Base-by-base conservation (phyloP, 2,329 filamentous ascomycete species). In the Fusarium burgessii region DNA sequence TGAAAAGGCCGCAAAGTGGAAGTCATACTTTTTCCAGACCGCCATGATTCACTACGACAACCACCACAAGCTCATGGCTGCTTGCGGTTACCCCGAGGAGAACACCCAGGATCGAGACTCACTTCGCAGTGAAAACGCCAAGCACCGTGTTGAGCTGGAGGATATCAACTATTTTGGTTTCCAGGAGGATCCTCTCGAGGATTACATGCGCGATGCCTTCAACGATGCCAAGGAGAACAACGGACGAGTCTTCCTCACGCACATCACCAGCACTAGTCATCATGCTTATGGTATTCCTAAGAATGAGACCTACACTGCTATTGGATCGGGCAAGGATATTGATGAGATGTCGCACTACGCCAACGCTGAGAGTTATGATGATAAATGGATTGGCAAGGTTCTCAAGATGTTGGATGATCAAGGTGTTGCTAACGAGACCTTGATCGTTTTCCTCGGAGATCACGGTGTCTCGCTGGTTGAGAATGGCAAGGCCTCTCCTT, bases 101-200 rank as follows among this genome's bases (percentile, higher is more conserved):
- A 70, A 77, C 23, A 73, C 76, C 0, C 68, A 80, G 12, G 62
- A 63, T 20, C 76, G 73, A 38, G 78, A 80, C 58, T 78, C 77
- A 6, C 73, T 81, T 14, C 70, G 76, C 18, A 74, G 73, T 6
- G 63, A 74, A 5, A 56, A 67, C 1, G 77, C 78, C 8, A 79
- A 76, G 55, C 77, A 79, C n/a, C 78, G 78, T 8, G 74, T 76
- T 11, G 74, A 70, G 7, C 35, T 78, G 7, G 68, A 77, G 7
- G 77, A 81, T n/a, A 76, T 79, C 50, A 80, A 81, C 64, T 80
- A 81, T 52, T 81, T 80, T 18, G 78, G 76, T 3, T 77, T 80
- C 56, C 70, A 77, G 45, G 80, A 80, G 52, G 68, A 72, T 2
- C 74, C 71, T 0, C 72, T 81, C 1, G 77, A 78, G 25, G 74